Evolutionary conservation across 306 rosid genomes (phyloP).

Genomic region (Begonia loranthoides): DNA sequence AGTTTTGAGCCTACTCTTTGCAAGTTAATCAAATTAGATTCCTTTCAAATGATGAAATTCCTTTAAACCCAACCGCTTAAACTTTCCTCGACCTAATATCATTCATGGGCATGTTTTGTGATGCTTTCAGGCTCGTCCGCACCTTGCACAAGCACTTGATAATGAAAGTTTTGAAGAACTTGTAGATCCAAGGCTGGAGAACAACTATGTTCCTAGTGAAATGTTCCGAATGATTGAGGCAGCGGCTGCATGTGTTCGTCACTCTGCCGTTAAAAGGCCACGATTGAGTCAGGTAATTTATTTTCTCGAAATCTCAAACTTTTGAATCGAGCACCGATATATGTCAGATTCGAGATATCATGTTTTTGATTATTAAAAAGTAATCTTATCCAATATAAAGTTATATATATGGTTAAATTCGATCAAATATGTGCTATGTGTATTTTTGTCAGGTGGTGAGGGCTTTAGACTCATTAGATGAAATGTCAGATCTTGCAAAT

Average conservation of each 20-base stretch:
- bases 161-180: background rate
- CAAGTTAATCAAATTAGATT: background rate
- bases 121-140: background rate
- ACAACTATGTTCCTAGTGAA: background rate
- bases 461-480: conserved; percentile 75
- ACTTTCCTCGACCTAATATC: too few relatives aligned
- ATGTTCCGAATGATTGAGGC: background rate
- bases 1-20: background rate
- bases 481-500: conserved; percentile 53
- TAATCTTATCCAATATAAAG: background rate
- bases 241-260: conserved; percentile 1
- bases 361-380: background rate
- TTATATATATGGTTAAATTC: background rate
- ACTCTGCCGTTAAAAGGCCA: background rate
- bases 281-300: conserved; percentile 1
- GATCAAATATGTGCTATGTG: background rate
- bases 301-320: background rate
- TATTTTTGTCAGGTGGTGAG: conserved; percentile 52
- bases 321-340: too few relatives aligned
- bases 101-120: background rate
- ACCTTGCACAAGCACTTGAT: background rate
- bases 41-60: background rate
- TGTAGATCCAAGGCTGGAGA: conserved; percentile 1
- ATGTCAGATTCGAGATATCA: too few relatives aligned
- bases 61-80: background rate